Evolutionary conservation across 805 yeast genomes (phyloP), one percentile per base, ranked within the genome.

Genomic region (Scheffersomyces stipitis): DNA sequence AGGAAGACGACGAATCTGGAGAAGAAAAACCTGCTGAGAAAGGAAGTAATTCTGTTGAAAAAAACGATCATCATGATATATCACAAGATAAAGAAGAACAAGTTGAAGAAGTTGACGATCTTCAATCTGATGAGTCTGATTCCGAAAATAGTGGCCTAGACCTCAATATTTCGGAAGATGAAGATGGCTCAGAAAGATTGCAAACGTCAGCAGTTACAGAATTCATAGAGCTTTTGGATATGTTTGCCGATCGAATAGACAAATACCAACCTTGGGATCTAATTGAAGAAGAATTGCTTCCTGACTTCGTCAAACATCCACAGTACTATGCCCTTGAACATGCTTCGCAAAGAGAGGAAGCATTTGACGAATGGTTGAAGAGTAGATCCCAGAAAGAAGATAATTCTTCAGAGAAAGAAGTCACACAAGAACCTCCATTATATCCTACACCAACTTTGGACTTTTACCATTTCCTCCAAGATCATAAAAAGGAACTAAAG

Each of bases 211-310:
- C n/a, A n/a, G n/a, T n/a, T n/a, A n/a, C n/a, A n/a, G 54, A 50
- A 5, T 67, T 67, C 45, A 38, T 39, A 4, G 30, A 20, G 1
- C 48, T 68, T 10, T 48, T 69, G 4, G 59, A 66, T 24, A 31
- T 30, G 14, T 49, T 49, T 34, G 38, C 49, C 31, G 36, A 48
- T 14, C 38, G 41, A 22, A 61, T 68, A 14, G 60, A 68, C 5
- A 27, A 51, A 15, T 65, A 53, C 44, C 65, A 66, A 28, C 60
- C 70, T 3, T 69, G 73, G 69, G 52, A 49, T 33, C 33, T 69
- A 17, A 54, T 66, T 0, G 69, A 66, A 40, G 73, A 66, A 32
- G 65, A 62, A 15, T 42, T 64, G 8, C 45, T 64, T 5, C 32
- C 44, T 1, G 58, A 61, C 15, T 49, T 67, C 12, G 52, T 51